Percentiles rank a stretch among this genome's conserved stretches.
Evolutionary conservation across 2,329 filamentous ascomycete species (phyloP).

Genomic region (Escovopsis weberi): DNA sequence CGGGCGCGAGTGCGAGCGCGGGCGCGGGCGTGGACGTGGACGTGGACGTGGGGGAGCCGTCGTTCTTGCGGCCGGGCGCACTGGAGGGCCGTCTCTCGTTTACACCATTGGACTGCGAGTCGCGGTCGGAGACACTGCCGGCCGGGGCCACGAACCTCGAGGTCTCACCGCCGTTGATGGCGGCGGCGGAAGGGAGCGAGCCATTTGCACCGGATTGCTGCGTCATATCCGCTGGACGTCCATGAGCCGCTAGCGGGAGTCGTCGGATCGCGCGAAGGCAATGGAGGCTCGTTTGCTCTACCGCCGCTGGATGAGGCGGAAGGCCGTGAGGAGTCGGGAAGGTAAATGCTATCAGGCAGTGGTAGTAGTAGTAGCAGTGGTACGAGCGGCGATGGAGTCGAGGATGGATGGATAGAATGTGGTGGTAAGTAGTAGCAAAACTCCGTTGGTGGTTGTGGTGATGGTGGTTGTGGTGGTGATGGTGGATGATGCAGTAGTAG

Average conservation of each 20-base stretch:
- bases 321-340: too few relatives aligned
- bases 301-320: slow-evolving; percentile 6
- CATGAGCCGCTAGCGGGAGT: slow-evolving; percentile 10
- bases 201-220: slow-evolving; percentile 19
- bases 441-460: too few relatives aligned
- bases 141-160: slow-evolving; percentile 14
- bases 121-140: slow-evolving; percentile 16
- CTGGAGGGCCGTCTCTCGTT: slow-evolving; percentile 29
- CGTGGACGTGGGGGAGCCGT: slow-evolving; percentile 11
- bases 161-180: slow-evolving; percentile 17
- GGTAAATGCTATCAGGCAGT: too few relatives aligned
- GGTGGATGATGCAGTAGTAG: too few relatives aligned
- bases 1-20: too few relatives aligned
- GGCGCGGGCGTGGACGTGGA: neutral
- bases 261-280: slow-evolving; percentile 11
- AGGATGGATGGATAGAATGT: too few relatives aligned
- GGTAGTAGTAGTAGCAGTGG: too few relatives aligned
- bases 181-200: slow-evolving; percentile 13
- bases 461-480: too few relatives aligned
- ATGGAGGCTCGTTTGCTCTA: slow-evolving; percentile 7
- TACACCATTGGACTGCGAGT: slow-evolving; percentile 14
- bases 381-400: too few relatives aligned
- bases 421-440: too few relatives aligned
- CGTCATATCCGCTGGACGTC: slow-evolving; percentile 17
- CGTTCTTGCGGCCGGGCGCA: slow-evolving; percentile 29